These are phyloP conservation scores for Penicillium sp. DNA, from an alignment of 2,329 filamentous ascomycete species.

Conservation along the genomic window DNA sequence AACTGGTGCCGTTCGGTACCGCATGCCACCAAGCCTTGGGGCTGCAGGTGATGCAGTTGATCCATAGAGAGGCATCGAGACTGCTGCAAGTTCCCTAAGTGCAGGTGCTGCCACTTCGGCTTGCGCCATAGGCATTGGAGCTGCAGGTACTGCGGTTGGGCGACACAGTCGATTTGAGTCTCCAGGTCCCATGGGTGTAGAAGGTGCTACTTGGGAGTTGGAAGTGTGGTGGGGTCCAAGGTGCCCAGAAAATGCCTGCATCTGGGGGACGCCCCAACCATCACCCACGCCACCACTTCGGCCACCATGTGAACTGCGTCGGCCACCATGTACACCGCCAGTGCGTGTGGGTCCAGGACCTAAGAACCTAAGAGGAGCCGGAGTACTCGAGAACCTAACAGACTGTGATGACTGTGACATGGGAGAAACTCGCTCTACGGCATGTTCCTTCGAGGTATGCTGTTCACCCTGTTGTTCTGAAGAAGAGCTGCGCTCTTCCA, in stretches of 20 bases:
- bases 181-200: not conserved
- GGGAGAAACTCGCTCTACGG: not conserved
- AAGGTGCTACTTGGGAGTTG: not conserved
- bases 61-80: no score
- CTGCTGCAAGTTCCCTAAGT: not conserved
- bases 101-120: no score
- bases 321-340: not conserved
- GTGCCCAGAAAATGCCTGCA: accelerated
- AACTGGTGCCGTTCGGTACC: not conserved
- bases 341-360: not conserved
- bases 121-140: no score
- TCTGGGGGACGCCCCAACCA: no score
- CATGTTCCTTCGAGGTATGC: not conserved
- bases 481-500: conserved; percentile 47
- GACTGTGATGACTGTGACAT: no score
- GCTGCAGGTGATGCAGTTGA: not conserved
- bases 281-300: no score
- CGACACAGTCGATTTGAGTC: no score
- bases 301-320: no score
- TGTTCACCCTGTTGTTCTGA: not conserved
- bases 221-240: not conserved
- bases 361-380: no score
- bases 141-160: no score
- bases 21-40: not conserved
- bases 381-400: no score